Percentiles rank a stretch among this genome's conserved stretches.
These are phyloP conservation scores for Trypanosoma lewisi DNA, from an alignment of 208 protist species.

Conservation along the genomic window DNA sequence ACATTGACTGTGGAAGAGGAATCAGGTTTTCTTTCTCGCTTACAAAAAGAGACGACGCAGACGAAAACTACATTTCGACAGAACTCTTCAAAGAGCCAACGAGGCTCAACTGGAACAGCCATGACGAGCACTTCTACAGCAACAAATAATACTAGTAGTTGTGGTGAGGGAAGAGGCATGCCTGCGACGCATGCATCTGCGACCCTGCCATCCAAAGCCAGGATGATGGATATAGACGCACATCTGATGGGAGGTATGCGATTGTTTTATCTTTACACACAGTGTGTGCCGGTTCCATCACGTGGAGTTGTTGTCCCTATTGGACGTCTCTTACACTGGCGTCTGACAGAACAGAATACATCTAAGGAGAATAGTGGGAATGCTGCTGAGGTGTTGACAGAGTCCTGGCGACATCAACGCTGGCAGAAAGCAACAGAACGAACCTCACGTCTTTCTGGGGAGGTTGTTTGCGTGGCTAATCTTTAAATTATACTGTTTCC, in stretches of 20 bases:
- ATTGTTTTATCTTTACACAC: slow-evolving; percentile 22
- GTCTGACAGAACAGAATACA: background rate
- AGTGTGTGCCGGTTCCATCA: background rate
- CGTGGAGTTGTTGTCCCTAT: slow-evolving; percentile 4
- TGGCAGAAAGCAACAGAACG: background rate
- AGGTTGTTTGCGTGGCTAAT: slow-evolving; percentile 24
- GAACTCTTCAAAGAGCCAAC: background rate
- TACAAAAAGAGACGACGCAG: slow-evolving; percentile 1
- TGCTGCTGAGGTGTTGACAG: background rate
- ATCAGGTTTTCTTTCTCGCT: slow-evolving; percentile 13
- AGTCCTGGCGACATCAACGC: background rate
- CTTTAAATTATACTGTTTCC: slow-evolving; percentile 1
- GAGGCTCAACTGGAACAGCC: background rate
- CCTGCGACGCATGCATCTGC: background rate
- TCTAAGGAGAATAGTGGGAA: background rate
- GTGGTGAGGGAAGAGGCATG: background rate
- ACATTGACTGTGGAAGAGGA: slow-evolving; percentile 4
- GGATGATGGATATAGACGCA: background rate
- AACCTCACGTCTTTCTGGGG: background rate
- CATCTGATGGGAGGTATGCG: slow-evolving; percentile 15
- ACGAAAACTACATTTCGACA: background rate
- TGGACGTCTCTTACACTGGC: slow-evolving; percentile 20
- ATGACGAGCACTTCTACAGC: background rate
- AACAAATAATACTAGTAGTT: background rate
- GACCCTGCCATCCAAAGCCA: background rate